These are phyloP conservation scores for Citrus hindsii DNA, from an alignment of 345 rosid genomes.

Conservation along the genomic window DNA sequence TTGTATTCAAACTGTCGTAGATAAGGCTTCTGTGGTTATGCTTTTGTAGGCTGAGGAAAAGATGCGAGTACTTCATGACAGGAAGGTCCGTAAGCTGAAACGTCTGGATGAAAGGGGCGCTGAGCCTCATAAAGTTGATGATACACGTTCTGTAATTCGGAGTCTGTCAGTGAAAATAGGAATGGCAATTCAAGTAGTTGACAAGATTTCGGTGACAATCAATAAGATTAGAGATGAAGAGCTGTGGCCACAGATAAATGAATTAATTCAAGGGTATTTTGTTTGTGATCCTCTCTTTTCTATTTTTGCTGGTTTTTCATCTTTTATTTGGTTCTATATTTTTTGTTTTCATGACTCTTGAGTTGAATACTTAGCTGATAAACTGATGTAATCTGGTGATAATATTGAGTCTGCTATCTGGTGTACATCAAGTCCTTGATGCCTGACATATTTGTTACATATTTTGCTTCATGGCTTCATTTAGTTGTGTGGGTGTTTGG, in stretches of 20 bases:
- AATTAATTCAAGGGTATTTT: slow-evolving; percentile 82
- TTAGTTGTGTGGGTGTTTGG: not conserved
- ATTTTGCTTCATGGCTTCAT: not conserved
- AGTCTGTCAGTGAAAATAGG: slow-evolving; percentile 74
- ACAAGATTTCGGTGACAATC: slow-evolving; percentile 74
- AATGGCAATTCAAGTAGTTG: slow-evolving; percentile 87
- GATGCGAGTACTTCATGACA: slow-evolving; percentile 75
- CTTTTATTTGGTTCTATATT: not conserved
- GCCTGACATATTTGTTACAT: not conserved
- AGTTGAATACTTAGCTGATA: slow-evolving; percentile 1
- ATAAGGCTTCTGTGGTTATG: not conserved
- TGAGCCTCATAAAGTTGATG: slow-evolving; percentile 58
- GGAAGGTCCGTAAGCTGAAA: slow-evolving; percentile 65
- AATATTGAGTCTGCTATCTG: not conserved
- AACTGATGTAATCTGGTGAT: not conserved
- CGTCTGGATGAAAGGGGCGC: slow-evolving; percentile 84
- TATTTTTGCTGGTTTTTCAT: not conserved
- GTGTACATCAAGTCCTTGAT: not conserved
- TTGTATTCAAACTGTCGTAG: not conserved
- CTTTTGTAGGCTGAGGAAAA: slow-evolving; percentile 80
- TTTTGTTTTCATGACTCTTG: slow-evolving; percentile 3
- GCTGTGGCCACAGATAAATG: slow-evolving; percentile 86
- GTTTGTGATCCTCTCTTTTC: slow-evolving; percentile 1
- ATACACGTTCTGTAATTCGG: slow-evolving; percentile 51
- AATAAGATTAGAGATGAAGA: slow-evolving; percentile 96